A percentile compares a stretch with the other conserved stretches of the same genome.
Evolutionary conservation across 306 rosid genomes (phyloP).

Genomic region (Acacia confusa): DNA sequence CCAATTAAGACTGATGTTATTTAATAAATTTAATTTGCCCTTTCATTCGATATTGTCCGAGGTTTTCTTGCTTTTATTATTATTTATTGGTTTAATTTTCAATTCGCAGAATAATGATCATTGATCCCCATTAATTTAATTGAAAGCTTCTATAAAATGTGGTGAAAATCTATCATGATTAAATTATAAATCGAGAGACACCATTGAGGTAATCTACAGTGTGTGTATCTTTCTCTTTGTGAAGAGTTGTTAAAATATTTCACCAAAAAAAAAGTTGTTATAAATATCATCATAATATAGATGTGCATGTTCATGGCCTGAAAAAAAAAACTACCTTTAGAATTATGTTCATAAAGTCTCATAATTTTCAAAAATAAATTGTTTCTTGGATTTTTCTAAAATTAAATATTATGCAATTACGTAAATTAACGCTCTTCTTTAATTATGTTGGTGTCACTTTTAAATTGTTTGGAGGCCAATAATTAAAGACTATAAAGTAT

Average conservation of each 20-base stretch:
- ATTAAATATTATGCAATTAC: too few species aligned
- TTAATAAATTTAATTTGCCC: not conserved
- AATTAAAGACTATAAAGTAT: too few species aligned
- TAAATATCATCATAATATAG: too few species aligned
- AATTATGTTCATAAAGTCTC: too few species aligned
- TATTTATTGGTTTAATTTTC: not conserved
- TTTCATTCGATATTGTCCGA: not conserved
- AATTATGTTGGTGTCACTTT: too few species aligned
- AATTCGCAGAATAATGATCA: not conserved
- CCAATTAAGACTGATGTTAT: not conserved
- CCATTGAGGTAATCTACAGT: not conserved
- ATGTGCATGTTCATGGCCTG: not conserved
- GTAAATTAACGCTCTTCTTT: too few species aligned
- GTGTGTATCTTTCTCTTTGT: constrained; percentile 12
- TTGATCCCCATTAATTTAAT: not conserved
- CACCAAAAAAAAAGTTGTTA: not conserved
- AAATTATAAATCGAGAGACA: not conserved
- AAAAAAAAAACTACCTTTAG: too few species aligned
- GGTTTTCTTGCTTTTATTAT: not conserved
- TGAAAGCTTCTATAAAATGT: not conserved
- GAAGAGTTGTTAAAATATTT: constrained; percentile 1
- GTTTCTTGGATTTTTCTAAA: not conserved
- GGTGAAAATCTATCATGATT: not conserved
- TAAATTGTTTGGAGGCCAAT: too few species aligned
- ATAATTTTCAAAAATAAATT: too few species aligned